A percentile compares a stretch with the other conserved stretches of the same genome.
Evolutionary conservation across 352 stramenopile genomes (phyloP).

Genomic region (Sclerospora graminicola): DNA sequence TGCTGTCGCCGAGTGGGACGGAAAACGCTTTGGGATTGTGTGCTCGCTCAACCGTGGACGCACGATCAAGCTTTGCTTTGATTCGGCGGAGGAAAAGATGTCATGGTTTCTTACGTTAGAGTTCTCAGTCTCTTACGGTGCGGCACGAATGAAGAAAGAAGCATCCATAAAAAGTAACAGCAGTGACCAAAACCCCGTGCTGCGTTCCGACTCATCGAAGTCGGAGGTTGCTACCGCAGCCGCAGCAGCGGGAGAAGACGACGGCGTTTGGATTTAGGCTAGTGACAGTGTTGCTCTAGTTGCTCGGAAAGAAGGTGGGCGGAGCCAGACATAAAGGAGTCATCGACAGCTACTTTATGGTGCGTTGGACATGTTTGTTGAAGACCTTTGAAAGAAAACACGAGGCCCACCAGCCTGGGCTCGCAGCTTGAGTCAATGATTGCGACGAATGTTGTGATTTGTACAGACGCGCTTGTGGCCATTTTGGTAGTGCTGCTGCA

Average conservation of each 20-base stretch:
- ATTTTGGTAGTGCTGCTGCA: no score
- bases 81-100: slow-evolving; percentile 76
- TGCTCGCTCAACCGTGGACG: slow-evolving; percentile 55
- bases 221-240: slow-evolving; percentile 15
- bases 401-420: slow-evolving; percentile 5
- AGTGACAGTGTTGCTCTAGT: background rate
- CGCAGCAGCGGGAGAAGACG: slow-evolving; percentile 21
- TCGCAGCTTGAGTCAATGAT: no score
- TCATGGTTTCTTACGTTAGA: slow-evolving; percentile 75
- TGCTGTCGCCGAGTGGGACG: slow-evolving; percentile 61
- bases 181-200: slow-evolving; percentile 26
- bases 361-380: slow-evolving; percentile 3
- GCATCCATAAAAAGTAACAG: slow-evolving; percentile 32
- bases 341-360: slow-evolving; percentile 5
- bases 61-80: slow-evolving; percentile 71
- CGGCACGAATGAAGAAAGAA: slow-evolving; percentile 62
- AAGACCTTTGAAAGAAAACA: background rate
- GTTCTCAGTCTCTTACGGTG: slow-evolving; percentile 58
- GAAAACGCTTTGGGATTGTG: slow-evolving; percentile 61
- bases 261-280: slow-evolving; percentile 65
- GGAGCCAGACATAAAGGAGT: background rate
- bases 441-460: slow-evolving; percentile 14
- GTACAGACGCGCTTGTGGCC: slow-evolving; percentile 9
- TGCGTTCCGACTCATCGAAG: slow-evolving; percentile 32
- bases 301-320: background rate